Percentiles rank a stretch among this genome's conserved stretches.
phyloP scores from a whole-genome alignment of 208 protist species.

The Novymonas esmeraldas region DNA sequence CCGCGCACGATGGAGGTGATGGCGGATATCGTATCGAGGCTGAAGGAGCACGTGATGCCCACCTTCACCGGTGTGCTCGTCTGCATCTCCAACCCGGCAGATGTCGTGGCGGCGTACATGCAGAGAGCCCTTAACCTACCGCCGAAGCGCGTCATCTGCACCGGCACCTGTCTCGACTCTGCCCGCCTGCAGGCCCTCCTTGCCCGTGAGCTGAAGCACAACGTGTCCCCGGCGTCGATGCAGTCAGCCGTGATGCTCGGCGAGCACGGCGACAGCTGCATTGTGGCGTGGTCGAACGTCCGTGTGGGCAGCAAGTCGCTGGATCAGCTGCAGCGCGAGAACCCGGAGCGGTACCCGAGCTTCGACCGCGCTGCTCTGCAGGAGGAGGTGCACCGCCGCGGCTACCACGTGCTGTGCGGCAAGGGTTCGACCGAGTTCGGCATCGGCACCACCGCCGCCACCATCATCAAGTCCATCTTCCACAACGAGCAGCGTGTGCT shows the following conservation, averaged over 20 bases:
- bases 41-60: constrained; percentile 33
- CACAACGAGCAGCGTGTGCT: constrained; percentile 53
- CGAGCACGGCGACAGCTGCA: constrained; percentile 55
- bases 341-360: constrained; percentile 41
- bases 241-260: constrained; percentile 56
- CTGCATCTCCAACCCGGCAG: constrained; percentile 51
- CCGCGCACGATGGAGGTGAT: constrained; percentile 45
- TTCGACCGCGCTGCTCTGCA: constrained; percentile 45
- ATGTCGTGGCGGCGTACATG: constrained; percentile 45
- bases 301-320: constrained; percentile 41
- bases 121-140: constrained; percentile 40
- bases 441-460: constrained; percentile 39
- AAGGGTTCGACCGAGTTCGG: constrained; percentile 60
- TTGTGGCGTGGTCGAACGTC: constrained; percentile 48
- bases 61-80: constrained; percentile 45
- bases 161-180: constrained; percentile 49
- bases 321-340: constrained; percentile 38
- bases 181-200: constrained; percentile 43
- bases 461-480: constrained; percentile 47
- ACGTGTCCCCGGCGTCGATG: constrained; percentile 39
- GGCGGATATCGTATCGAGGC: constrained; percentile 29
- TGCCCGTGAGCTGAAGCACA: constrained; percentile 32
- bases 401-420: constrained; percentile 43
- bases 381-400: constrained; percentile 44
- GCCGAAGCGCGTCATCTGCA: constrained; percentile 47